phyloP scores from a whole-genome alignment of 306 rosid genomes.

The Neltuma alba region DNA sequence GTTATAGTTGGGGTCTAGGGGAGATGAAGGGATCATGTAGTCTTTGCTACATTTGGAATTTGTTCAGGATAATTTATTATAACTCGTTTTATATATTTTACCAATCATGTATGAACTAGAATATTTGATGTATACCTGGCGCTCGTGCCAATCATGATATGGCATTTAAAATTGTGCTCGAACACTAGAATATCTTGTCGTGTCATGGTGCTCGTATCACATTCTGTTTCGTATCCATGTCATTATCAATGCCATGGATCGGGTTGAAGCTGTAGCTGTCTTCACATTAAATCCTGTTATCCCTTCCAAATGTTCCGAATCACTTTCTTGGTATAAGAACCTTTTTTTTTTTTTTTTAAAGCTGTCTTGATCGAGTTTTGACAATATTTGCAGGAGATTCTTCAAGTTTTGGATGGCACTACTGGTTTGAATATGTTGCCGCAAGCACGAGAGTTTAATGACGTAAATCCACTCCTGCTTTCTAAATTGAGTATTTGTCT shows the following conservation, averaged over 20 bases:
- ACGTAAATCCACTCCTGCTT: slow-evolving; percentile 55
- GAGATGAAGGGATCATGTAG: neutral
- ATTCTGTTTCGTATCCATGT: neutral
- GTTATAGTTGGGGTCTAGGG: no score
- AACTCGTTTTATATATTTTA: neutral
- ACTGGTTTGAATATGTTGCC: slow-evolving; percentile 99
- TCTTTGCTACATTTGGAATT: neutral
- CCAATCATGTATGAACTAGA: neutral
- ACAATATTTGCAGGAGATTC: slow-evolving; percentile 74
- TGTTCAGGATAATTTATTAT: neutral
- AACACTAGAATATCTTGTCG: neutral
- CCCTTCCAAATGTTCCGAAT: neutral
- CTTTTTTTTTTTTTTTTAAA: neutral
- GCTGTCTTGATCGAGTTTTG: slow-evolving; percentile 1
- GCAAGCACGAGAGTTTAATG: slow-evolving; percentile 95
- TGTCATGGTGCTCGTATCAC: neutral
- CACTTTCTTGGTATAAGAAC: neutral
- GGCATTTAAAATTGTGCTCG: neutral
- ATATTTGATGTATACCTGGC: neutral
- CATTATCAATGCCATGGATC: neutral
- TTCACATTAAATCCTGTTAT: neutral
- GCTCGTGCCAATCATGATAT: neutral
- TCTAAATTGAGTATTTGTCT: slow-evolving; percentile 25
- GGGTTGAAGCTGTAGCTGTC: neutral
- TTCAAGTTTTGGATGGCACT: slow-evolving; percentile 93